Base-by-base conservation (phyloP, 306 rosid genomes). In the Pyrus betulifolia region DNA sequence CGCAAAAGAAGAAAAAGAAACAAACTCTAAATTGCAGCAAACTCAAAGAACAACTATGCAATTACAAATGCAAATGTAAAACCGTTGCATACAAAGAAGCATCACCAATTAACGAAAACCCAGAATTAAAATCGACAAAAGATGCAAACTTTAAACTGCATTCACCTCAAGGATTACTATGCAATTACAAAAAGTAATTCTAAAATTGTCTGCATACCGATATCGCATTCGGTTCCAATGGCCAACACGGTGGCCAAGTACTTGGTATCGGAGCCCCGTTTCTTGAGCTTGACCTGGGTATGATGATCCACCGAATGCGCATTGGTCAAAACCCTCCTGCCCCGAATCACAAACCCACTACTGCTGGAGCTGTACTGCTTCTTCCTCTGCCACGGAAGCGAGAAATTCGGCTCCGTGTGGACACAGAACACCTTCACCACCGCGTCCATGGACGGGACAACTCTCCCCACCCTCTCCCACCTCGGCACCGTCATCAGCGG, bases 401-500 rank as follows among this genome's bases (percentile, higher is more conserved):
- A 92, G 84, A 92, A 90, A 71, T 90, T 92, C 25, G 97, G 96
- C 74, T 84, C 90, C 7, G 97, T 85, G 66, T 92, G 97, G 1
- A 90, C 96, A n/a, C 96, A 90, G 64, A 92, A 90, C 75, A 92
- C 96, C 86, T 88, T 92, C 62, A 92, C 93, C 58, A 92, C 93
- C 23, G 96, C 87, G 78, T 90, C 97, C 96, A 92, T 90, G 6
- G 87, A 84, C 28, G 91, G 96, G 79, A 89, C 71, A 74, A 81
- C 93, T 84, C 81, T 87, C 65, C 23, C 86, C 28, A 25, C 84
- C 44, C 67, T 54, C 23, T 79, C 85, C 87, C 83, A 76, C 78
- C 73, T 63, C 30, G 82, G 79, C 74, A 63, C 76, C 79, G 40
- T 15, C 30, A 38, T 44, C 38, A 38, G 68, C 27, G 80, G 85